Percentiles rank a stretch among this genome's conserved stretches.
Conservation (phyloP, 352 stramenopile species). For the Pythium monospermum region DNA sequence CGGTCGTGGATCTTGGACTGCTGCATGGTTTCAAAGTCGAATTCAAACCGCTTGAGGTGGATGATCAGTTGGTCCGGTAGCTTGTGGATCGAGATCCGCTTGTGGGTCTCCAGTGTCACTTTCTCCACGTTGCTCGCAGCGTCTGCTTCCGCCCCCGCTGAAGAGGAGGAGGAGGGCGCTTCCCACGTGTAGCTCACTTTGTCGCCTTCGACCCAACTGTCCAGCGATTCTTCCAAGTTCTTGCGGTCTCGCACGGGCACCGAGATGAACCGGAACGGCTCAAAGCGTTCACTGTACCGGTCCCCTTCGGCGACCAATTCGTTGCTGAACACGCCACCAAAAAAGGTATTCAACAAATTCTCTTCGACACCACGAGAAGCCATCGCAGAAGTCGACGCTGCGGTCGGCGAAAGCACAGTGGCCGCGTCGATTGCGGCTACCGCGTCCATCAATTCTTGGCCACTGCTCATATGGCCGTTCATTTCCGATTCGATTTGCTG, state of each 20-base stretch:
- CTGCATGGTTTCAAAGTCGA: constrained; percentile 93
- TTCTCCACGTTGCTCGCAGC: constrained; percentile 34
- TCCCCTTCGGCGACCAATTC: constrained; percentile 86
- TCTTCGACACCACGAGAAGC: constrained; percentile 41
- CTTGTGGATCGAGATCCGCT: constrained; percentile 86
- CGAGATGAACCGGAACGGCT: constrained; percentile 90
- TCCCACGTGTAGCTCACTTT: constrained; percentile 91
- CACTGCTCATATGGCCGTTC: too few relatives aligned
- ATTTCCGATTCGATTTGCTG: constrained; percentile 90
- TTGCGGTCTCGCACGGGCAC: constrained; percentile 85
- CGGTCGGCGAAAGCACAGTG: too few relatives aligned
- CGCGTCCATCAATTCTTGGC: too few relatives aligned
- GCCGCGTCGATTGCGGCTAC: too few relatives aligned
- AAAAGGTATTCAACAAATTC: constrained; percentile 81
- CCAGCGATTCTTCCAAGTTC: constrained; percentile 81
- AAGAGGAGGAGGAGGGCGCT: too few relatives aligned
- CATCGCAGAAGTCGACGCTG: constrained; percentile 13
- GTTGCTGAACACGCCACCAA: constrained; percentile 90
- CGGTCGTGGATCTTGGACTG: constrained; percentile 92
- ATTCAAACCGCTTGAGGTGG: constrained; percentile 95
- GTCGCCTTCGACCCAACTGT: constrained; percentile 86
- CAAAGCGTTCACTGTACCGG: constrained; percentile 83
- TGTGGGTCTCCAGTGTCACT: constrained; percentile 86
- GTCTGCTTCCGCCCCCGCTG: neutral
- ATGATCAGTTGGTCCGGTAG: constrained; percentile 90